These are phyloP conservation scores for Aspergillus phoenicis DNA, from an alignment of 2,329 filamentous ascomycete genomes.

Conservation along the genomic window DNA sequence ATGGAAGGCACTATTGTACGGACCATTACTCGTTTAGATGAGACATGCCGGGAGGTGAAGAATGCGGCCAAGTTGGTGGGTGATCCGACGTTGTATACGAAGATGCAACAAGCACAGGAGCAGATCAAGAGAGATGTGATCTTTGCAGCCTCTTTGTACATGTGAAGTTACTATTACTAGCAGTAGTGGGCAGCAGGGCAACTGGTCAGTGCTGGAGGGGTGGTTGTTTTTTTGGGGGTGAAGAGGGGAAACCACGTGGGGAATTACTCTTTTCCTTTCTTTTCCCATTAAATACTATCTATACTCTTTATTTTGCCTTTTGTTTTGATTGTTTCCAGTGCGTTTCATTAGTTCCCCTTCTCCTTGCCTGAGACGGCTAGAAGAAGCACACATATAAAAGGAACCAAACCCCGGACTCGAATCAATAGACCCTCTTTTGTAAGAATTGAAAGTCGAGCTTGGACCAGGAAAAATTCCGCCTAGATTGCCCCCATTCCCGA, in stretches of 20 bases:
- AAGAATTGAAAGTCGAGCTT: background rate
- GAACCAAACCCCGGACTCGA: background rate
- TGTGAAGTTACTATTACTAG: slow-evolving; percentile 57
- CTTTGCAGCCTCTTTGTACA: slow-evolving; percentile 83
- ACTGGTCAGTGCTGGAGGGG: background rate
- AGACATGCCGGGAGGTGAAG: slow-evolving; percentile 96
- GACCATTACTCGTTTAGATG: slow-evolving; percentile 89
- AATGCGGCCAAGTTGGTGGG: slow-evolving; percentile 95
- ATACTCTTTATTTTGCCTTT: too few relatives aligned
- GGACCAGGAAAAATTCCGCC: background rate
- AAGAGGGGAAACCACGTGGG: slow-evolving; percentile 16
- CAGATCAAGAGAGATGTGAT: slow-evolving; percentile 96
- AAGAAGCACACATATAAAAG: background rate
- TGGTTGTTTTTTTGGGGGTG: background rate
- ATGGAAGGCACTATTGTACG: slow-evolving; percentile 96
- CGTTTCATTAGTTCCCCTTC: background rate
- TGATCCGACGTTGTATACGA: slow-evolving; percentile 87
- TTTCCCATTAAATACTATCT: background rate
- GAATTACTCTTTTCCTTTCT: background rate
- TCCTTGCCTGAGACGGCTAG: background rate
- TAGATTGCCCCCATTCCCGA: background rate
- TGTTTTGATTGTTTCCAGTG: too few relatives aligned
- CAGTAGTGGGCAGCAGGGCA: background rate
- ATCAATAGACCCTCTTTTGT: background rate
- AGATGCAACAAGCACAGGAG: slow-evolving; percentile 97